Evolutionary conservation across 176 grass and related monocot species (phyloP).

Genomic region (Triticum dicoccoides): DNA sequence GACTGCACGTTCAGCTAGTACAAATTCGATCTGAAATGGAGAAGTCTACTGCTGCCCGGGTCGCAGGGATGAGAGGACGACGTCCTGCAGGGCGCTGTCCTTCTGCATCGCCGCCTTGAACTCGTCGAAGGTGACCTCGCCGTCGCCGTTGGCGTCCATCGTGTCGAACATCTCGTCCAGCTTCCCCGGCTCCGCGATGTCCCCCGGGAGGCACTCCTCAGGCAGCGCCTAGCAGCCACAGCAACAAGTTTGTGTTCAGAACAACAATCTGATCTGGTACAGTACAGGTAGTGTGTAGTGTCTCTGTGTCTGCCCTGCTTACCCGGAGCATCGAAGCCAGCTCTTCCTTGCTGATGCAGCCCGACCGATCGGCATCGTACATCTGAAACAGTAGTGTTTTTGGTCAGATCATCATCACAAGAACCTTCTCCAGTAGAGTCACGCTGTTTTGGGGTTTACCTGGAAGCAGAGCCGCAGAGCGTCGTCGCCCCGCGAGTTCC

Average conservation of each 20-base stretch:
- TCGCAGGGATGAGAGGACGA: constrained; percentile 57
- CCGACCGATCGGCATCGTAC: constrained; percentile 61
- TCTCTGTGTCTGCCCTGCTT: not conserved
- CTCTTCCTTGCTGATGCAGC: constrained; percentile 78
- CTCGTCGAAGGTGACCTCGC: constrained; percentile 67
- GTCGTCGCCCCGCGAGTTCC: constrained; percentile 57
- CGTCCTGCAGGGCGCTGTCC: constrained; percentile 70
- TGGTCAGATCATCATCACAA: not conserved
- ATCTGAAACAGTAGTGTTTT: constrained; percentile 40
- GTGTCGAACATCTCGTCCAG: constrained; percentile 74
- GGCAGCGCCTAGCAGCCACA: constrained; percentile 46
- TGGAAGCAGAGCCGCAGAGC: constrained; percentile 65
- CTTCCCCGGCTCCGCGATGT: constrained; percentile 74
- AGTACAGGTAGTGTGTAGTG: too few relatives aligned
- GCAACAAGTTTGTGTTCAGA: not conserved
- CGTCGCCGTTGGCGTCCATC: constrained; percentile 62
- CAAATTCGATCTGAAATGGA: not conserved
- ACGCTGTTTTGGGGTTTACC: not conserved
- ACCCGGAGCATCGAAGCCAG: constrained; percentile 76
- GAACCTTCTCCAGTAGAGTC: not conserved
- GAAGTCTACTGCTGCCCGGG: constrained; percentile 20
- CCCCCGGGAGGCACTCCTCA: constrained; percentile 57
- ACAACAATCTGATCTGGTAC: not conserved
- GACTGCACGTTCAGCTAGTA: not conserved
- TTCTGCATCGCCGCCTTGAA: constrained; percentile 76